These are phyloP conservation scores for Chrysanthemum lavandulifolium DNA, from an alignment of 129 eudicot genomes.

Conservation along the genomic window DNA sequence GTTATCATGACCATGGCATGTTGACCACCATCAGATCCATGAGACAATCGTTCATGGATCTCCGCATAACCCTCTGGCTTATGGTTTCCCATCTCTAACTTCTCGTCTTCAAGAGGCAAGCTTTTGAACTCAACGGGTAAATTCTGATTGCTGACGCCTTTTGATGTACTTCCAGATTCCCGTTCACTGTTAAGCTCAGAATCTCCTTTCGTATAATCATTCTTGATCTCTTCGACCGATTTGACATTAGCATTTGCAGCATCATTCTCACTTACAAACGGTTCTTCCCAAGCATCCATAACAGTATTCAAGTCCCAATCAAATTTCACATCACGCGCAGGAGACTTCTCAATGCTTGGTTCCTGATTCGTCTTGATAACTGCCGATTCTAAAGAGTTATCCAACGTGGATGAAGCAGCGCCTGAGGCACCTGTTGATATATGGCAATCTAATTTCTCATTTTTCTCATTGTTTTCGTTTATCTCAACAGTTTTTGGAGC, in stretches of 20 bases:
- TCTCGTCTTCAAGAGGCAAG: constrained; percentile 20
- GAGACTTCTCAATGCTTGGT: constrained; percentile 13
- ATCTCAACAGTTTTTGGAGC: background rate
- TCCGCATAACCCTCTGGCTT: constrained; percentile 4
- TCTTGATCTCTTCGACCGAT: constrained; percentile 14
- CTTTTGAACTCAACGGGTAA: constrained; percentile 24
- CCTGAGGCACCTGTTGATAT: no score
- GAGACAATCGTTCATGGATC: constrained; percentile 17
- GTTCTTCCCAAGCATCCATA: constrained; percentile 43
- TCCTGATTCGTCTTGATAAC: constrained; percentile 12
- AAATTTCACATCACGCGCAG: constrained; percentile 26
- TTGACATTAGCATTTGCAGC: constrained; percentile 9
- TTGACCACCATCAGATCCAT: constrained; percentile 23
- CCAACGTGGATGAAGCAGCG: background rate
- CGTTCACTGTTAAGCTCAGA: background rate
- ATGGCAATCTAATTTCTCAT: constrained; percentile 12
- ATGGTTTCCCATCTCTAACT: constrained; percentile 16
- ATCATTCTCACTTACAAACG: constrained; percentile 20
- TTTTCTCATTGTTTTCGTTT: constrained; percentile 19
- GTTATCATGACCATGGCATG: constrained; percentile 15
- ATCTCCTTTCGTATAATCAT: constrained; percentile 11
- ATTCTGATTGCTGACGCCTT: background rate
- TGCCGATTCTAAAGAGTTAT: constrained; percentile 8
- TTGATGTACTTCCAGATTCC: no score
- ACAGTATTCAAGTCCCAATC: constrained; percentile 42